phyloP scores from a whole-genome alignment of 1,284 basidiomycete species.

The Irpex sp. region DNA sequence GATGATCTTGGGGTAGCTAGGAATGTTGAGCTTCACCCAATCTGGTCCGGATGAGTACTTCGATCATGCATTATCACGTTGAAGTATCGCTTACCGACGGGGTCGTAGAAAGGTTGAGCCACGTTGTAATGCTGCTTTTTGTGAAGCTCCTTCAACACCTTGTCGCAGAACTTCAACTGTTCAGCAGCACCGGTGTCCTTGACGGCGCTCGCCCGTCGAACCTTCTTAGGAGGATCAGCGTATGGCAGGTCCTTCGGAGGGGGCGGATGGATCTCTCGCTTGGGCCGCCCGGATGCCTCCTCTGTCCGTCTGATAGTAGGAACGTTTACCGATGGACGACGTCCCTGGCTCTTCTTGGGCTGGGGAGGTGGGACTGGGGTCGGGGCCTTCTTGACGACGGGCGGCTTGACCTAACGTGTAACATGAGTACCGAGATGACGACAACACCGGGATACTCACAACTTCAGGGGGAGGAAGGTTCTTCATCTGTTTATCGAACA shows the following conservation, averaged over 20 bases:
- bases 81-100: conserved; percentile 58
- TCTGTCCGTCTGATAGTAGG: conserved; percentile 77
- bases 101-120: conserved; percentile 89
- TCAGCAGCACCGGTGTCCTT: conserved; percentile 74
- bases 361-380: conserved; percentile 37
- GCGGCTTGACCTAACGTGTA: conserved; percentile 43
- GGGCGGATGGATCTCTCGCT: conserved; percentile 96
- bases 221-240: conserved; percentile 71
- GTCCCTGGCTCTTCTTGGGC: conserved; percentile 47
- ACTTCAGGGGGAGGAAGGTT: conserved; percentile 76
- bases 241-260: conserved; percentile 90
- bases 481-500: conserved; percentile 88
- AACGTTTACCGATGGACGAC: conserved; percentile 72
- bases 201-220: conserved; percentile 54
- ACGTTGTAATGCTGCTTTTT: conserved; percentile 76
- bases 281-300: conserved; percentile 71
- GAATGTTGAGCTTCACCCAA: conserved; percentile 76
- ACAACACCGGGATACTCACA: conserved; percentile 42
- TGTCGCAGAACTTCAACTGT: conserved; percentile 82
- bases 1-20: conserved; percentile 83
- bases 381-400: conserved; percentile 47
- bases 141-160: conserved; percentile 74
- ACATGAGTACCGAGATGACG: conserved; percentile 12
- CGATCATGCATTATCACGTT: neutral
- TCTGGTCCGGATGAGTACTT: conserved; percentile 39